phyloP scores from a whole-genome alignment of 345 rosid species.

The Euphorbia tirucalli region DNA sequence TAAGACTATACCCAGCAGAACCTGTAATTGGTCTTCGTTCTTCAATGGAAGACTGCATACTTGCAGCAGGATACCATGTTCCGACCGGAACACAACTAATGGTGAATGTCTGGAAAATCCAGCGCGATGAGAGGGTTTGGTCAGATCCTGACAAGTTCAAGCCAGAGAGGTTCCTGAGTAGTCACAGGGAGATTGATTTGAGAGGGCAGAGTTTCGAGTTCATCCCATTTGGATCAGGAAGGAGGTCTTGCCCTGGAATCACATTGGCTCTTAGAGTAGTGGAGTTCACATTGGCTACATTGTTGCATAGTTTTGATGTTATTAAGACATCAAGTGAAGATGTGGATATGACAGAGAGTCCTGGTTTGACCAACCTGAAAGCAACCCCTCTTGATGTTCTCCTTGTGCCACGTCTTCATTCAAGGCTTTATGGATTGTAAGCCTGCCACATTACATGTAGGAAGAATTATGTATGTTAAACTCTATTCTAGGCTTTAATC shows the following conservation, averaged over 20 bases:
- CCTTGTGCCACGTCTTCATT: conserved; percentile 1
- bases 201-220: conserved; percentile 19
- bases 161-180: conserved; percentile 17
- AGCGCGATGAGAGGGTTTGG: conserved; percentile 11
- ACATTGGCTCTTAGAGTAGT: conserved; percentile 6
- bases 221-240: conserved; percentile 23
- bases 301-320: conserved; percentile 19
- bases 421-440: conserved; percentile 5
- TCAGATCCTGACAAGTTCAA: conserved; percentile 12
- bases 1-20: conserved; percentile 27
- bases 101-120: conserved; percentile 19
- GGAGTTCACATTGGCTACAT: conserved; percentile 10
- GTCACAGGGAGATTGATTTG: conserved; percentile 12
- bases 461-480: too few relatives aligned
- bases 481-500: too few relatives aligned
- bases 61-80: conserved; percentile 24
- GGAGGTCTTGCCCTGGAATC: conserved; percentile 23
- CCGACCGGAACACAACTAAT: conserved; percentile 24
- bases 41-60: conserved; percentile 29
- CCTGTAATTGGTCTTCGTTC: conserved; percentile 14
- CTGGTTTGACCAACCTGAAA: conserved; percentile 19
- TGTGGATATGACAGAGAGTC: conserved; percentile 17
- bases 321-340: conserved; percentile 5
- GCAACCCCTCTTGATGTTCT: conserved; percentile 16
- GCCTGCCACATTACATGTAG: background rate